Percentiles rank a stretch among this genome's conserved stretches.
phyloP scores from a whole-genome alignment of 495 filamentous ascomycete genomes.

The Ascobolus immersus region DNA sequence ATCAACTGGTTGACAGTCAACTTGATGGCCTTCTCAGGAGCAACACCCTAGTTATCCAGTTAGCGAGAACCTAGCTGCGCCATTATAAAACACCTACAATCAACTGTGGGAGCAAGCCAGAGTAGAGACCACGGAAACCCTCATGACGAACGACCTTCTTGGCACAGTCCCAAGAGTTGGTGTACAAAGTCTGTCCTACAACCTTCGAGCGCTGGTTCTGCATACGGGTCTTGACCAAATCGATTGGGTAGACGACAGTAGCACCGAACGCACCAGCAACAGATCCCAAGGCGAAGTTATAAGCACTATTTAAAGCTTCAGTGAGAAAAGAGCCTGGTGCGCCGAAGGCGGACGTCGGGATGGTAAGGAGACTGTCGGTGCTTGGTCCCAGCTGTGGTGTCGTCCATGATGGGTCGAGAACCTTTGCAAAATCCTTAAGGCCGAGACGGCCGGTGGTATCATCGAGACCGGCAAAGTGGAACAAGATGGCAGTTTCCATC shows the following conservation, averaged over 20 bases:
- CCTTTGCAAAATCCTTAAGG: constrained; percentile 69
- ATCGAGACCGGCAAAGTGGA: constrained; percentile 89
- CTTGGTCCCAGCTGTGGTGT: constrained; percentile 25
- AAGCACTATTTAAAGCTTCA: constrained; percentile 46
- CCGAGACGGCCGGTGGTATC: constrained; percentile 64
- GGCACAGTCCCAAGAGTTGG: constrained; percentile 85
- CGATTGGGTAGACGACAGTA: constrained; percentile 97
- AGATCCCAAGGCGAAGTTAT: constrained; percentile 72
- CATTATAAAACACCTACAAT: constrained; percentile 21
- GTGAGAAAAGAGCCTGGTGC: constrained; percentile 26
- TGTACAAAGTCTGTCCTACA: constrained; percentile 73
- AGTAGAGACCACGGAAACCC: constrained; percentile 71
- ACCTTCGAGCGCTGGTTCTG: constrained; percentile 72
- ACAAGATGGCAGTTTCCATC: constrained; percentile 96
- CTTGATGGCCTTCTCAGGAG: constrained; percentile 97
- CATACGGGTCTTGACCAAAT: constrained; percentile 95
- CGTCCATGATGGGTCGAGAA: constrained; percentile 79
- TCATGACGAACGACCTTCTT: constrained; percentile 81
- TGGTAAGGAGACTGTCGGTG: constrained; percentile 18
- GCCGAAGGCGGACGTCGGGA: constrained; percentile 3
- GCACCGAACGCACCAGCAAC: constrained; percentile 88
- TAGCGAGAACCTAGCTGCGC: neutral
- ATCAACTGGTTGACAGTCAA: constrained; percentile 92
- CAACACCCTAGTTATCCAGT: constrained; percentile 36
- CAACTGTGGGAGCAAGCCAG: constrained; percentile 77